These are phyloP conservation scores for Pyrenopolyporus hunteri DNA, from an alignment of 495 filamentous ascomycete species.

Conservation along the genomic window DNA sequence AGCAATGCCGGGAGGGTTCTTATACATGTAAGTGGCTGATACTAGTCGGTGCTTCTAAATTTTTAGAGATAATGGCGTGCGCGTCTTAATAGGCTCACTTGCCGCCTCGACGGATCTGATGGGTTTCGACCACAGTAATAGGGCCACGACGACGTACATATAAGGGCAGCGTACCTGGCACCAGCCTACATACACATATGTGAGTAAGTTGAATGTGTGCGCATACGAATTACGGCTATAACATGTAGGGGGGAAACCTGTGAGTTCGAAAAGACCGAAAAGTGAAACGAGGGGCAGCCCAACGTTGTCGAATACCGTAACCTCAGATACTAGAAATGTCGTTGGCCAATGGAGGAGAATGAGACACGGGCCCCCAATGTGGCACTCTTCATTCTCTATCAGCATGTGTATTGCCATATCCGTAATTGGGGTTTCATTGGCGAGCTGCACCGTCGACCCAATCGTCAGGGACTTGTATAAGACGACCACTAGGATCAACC, in stretches of 20 bases:
- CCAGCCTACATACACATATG: constrained; percentile 7
- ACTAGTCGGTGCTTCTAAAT: constrained; percentile 3
- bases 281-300: constrained; percentile 33
- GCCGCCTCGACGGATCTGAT: constrained; percentile 22
- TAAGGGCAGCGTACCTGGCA: constrained; percentile 24
- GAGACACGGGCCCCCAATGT: constrained; percentile 13
- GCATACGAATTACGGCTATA: neutral
- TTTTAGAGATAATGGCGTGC: neutral
- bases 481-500: constrained; percentile 7
- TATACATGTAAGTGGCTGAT: constrained; percentile 10
- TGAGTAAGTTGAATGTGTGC: neutral
- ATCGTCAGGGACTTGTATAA: constrained; percentile 32
- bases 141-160: constrained; percentile 34
- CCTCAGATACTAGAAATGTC: constrained; percentile 14
- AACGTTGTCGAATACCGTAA: constrained; percentile 21
- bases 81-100: constrained; percentile 24
- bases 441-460: constrained; percentile 29
- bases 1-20: neutral
- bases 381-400: constrained; percentile 32
- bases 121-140: constrained; percentile 27
- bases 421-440: constrained; percentile 23
- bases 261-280: constrained; percentile 1
- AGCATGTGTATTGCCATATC: constrained; percentile 32
- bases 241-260: constrained; percentile 12
- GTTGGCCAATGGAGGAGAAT: constrained; percentile 33